These are phyloP conservation scores for Trichoderma breve DNA, from an alignment of 2,329 filamentous ascomycete genomes.

Conservation along the genomic window DNA sequence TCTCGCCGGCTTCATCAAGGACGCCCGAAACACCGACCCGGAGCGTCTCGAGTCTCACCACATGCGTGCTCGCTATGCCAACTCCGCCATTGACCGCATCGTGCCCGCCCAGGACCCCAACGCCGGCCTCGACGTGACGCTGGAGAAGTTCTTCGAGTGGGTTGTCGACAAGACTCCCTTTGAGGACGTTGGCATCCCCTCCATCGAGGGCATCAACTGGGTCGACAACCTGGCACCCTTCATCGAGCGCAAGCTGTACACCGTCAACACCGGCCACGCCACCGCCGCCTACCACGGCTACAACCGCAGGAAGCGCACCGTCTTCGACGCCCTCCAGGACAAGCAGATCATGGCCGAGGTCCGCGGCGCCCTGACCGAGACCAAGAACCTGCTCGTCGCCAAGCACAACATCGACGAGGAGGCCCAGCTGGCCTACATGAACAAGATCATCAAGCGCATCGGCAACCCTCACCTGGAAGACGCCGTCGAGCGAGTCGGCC, in stretches of 20 bases:
- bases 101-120: conserved; percentile 83
- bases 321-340: conserved; percentile 85
- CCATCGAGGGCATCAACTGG: conserved; percentile 87
- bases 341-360: conserved; percentile 77
- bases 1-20: conserved; percentile 76
- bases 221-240: conserved; percentile 88
- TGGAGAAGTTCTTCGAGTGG: conserved; percentile 99
- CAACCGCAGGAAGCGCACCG: conserved; percentile 78
- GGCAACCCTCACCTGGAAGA: conserved; percentile 92
- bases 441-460: conserved; percentile 89
- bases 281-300: conserved; percentile 95
- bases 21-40: conserved; percentile 67
- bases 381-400: conserved; percentile 76
- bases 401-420: conserved; percentile 77
- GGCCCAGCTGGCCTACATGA: conserved; percentile 82
- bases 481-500: conserved; percentile 89
- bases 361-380: conserved; percentile 77
- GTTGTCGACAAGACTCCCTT: conserved; percentile 90
- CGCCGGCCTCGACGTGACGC: conserved; percentile 83
- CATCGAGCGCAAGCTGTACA: conserved; percentile 99
- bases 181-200: conserved; percentile 60
- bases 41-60: conserved; percentile 66
- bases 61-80: conserved; percentile 83
- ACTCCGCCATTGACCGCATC: conserved; percentile 97
- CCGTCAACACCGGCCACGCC: conserved; percentile 96